A percentile compares a stretch with the other conserved stretches of the same genome.
Evolutionary conservation across 2,329 filamentous ascomycete species (phyloP).

Genomic region (Penicillium sp.): DNA sequence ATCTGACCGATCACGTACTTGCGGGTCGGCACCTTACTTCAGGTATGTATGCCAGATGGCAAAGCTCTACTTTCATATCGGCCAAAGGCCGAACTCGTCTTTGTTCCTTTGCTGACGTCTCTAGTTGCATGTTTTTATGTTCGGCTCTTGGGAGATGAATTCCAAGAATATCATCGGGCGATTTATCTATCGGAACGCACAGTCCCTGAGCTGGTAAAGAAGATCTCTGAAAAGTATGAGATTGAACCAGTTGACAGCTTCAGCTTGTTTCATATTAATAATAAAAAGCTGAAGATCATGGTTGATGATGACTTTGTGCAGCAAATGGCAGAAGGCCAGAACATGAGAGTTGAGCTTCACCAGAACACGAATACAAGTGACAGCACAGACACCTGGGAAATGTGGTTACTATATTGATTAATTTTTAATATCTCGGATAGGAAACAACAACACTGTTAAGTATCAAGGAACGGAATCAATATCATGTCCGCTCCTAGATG

Average conservation of each 20-base stretch:
- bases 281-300: constrained; percentile 72
- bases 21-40: background rate
- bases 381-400: background rate
- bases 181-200: constrained; percentile 77
- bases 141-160: constrained; percentile 53
- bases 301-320: constrained; percentile 83
- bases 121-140: constrained; percentile 82
- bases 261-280: constrained; percentile 63
- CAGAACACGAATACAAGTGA: background rate
- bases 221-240: constrained; percentile 72
- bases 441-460: background rate
- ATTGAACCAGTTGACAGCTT: constrained; percentile 61
- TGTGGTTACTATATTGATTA: background rate
- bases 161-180: constrained; percentile 67
- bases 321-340: constrained; percentile 79
- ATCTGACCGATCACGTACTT: background rate
- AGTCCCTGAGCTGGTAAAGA: constrained; percentile 66
- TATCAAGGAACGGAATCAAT: too few species aligned
- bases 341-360: constrained; percentile 56
- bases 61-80: too few species aligned
- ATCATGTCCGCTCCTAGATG: too few species aligned
- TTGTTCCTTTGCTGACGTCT: background rate
- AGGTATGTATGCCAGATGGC: background rate
- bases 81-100: too few species aligned
- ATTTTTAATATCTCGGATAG: background rate